phyloP scores from a whole-genome alignment of 179 eudicot species.

The Drosera spatulata region DNA sequence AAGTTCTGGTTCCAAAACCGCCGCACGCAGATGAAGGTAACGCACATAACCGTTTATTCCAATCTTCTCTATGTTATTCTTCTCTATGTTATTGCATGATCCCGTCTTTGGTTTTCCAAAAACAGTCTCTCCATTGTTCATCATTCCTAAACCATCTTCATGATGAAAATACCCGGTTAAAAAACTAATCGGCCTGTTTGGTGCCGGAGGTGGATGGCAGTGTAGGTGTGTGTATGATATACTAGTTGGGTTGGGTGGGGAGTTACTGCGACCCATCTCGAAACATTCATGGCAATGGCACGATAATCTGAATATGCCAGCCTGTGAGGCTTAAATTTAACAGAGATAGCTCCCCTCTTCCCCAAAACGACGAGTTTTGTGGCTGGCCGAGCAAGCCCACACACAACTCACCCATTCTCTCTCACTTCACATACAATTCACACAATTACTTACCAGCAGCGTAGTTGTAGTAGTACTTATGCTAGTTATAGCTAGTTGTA shows the following conservation, averaged over 20 bases:
- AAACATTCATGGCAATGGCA: background rate
- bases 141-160: too few relatives aligned
- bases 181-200: too few relatives aligned
- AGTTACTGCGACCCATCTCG: too few relatives aligned
- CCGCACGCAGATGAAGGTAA: constrained; percentile 93
- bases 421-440: background rate
- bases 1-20: constrained; percentile 99
- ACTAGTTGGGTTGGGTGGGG: too few relatives aligned
- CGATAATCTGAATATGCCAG: background rate
- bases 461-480: background rate
- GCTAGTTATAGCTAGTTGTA: background rate
- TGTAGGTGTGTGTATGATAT: too few relatives aligned
- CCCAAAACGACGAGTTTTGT: background rate
- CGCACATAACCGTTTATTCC: background rate
- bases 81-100: too few relatives aligned
- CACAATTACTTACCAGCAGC: background rate
- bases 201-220: too few relatives aligned
- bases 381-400: background rate
- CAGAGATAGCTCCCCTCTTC: background rate
- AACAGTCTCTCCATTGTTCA: too few relatives aligned
- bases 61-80: too few relatives aligned
- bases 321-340: background rate
- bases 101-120: too few relatives aligned
- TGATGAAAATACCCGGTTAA: too few relatives aligned
- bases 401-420: background rate